Conservation (phyloP, 768 basidiomycete species). For the Cyathus striatus region DNA sequence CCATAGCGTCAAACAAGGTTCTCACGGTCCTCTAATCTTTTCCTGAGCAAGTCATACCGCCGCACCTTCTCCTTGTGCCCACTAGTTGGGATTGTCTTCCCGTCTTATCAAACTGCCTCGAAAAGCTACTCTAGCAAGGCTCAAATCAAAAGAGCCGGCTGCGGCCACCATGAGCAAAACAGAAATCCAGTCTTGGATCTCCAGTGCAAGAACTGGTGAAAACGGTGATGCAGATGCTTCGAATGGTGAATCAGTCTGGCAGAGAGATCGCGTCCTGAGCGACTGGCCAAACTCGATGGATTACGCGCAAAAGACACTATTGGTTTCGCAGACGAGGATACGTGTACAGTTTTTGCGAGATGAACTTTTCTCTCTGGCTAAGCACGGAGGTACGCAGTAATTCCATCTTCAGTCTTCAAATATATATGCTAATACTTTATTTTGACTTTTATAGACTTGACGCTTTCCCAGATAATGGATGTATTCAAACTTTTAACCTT, state of each 20-base stretch:
- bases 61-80: too few relatives aligned
- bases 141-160: slow-evolving; percentile 42
- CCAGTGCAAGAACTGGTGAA: slow-evolving; percentile 29
- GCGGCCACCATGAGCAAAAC: slow-evolving; percentile 36
- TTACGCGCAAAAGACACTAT: slow-evolving; percentile 44
- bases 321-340: slow-evolving; percentile 48
- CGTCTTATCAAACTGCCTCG: slow-evolving; percentile 27
- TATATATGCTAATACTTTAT: not conserved
- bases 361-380: slow-evolving; percentile 51
- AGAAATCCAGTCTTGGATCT: slow-evolving; percentile 64
- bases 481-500: slow-evolving; percentile 67
- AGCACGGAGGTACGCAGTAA: slow-evolving; percentile 55
- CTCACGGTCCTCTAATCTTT: too few relatives aligned
- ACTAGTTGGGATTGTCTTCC: too few relatives aligned
- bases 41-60: too few relatives aligned
- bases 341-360: slow-evolving; percentile 59
- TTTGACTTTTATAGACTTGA: slow-evolving; percentile 40
- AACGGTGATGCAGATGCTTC: slow-evolving; percentile 27
- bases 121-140: slow-evolving; percentile 38
- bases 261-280: slow-evolving; percentile 42
- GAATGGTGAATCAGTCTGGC: slow-evolving; percentile 37
- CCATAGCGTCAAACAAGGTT: too few relatives aligned
- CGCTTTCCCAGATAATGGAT: slow-evolving; percentile 57
- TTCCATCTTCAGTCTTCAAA: too few relatives aligned
- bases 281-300: slow-evolving; percentile 54